A percentile compares a stretch with the other conserved stretches of the same genome.
phyloP scores from a whole-genome alignment of 495 filamentous ascomycete genomes.

The Parathielavia appendiculata region DNA sequence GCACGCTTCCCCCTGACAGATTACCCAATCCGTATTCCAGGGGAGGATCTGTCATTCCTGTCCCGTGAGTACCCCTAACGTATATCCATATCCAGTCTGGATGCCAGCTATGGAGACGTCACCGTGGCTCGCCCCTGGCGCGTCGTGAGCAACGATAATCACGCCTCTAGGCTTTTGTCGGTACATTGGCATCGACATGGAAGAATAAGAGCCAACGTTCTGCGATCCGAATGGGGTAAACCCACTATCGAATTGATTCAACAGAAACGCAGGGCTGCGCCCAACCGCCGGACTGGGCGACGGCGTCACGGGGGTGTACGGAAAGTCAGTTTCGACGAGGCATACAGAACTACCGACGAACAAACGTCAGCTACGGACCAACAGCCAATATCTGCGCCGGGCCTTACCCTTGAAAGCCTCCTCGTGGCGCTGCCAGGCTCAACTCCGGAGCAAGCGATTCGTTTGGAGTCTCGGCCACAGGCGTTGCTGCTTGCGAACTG shows the following conservation, averaged over 20 bases:
- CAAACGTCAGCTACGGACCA: background rate
- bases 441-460: background rate
- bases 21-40: too few relatives aligned
- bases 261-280: background rate
- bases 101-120: background rate
- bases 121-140: background rate
- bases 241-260: constrained; percentile 3
- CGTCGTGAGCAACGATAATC: background rate
- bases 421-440: background rate
- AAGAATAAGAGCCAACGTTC: background rate
- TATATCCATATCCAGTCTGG: background rate
- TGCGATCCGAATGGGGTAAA: background rate
- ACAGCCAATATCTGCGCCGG: too few relatives aligned
- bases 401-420: background rate
- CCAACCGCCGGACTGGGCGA: constrained; percentile 1
- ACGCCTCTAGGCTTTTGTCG: background rate
- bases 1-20: too few relatives aligned
- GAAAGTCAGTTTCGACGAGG: constrained; percentile 4
- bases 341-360: background rate
- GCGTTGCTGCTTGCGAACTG: constrained; percentile 4
- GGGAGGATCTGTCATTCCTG: background rate
- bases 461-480: background rate
- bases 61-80: background rate
- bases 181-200: background rate
- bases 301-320: constrained; percentile 5